A percentile compares a stretch with the other conserved stretches of the same genome.
phyloP scores from a whole-genome alignment of 257 asterid species.

The Nicotiana tabacum region DNA sequence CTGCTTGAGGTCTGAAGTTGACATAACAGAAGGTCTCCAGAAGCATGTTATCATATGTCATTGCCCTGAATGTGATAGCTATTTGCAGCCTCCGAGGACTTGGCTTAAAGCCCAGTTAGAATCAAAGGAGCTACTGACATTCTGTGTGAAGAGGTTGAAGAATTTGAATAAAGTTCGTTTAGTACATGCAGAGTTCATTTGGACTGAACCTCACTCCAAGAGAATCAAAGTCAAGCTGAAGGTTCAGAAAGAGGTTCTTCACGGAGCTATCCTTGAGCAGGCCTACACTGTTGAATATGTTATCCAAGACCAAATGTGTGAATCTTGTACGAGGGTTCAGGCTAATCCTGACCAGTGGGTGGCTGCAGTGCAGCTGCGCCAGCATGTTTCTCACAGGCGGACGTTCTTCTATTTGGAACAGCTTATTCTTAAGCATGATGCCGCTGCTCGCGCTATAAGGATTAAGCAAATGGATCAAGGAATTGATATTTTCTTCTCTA shows the following conservation, averaged over 20 bases:
- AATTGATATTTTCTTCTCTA: conserved; percentile 44
- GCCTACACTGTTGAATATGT: conserved; percentile 41
- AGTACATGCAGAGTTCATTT: conserved; percentile 9
- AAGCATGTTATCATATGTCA: conserved; percentile 8
- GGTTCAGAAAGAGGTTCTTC: conserved; percentile 53
- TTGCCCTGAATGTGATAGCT: conserved; percentile 13
- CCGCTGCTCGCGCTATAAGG: conserved; percentile 46
- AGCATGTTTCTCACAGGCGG: conserved; percentile 55
- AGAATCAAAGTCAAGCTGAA: conserved; percentile 9
- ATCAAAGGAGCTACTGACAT: conserved; percentile 7
- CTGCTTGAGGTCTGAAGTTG: conserved; percentile 10
- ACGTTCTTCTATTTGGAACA: conserved; percentile 58
- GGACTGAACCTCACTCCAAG: conserved; percentile 14
- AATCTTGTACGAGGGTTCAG: conserved; percentile 41
- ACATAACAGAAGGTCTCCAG: conserved; percentile 10
- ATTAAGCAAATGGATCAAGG: conserved; percentile 57
- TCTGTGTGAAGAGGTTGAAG: conserved; percentile 13
- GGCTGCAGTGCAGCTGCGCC: conserved; percentile 53
- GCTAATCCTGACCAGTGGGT: conserved; percentile 65
- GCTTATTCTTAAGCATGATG: conserved; percentile 56
- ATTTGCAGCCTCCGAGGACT: conserved; percentile 7
- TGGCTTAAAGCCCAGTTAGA: conserved; percentile 6
- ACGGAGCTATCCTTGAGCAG: conserved; percentile 49
- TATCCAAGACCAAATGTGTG: conserved; percentile 53
- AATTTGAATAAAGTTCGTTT: conserved; percentile 10